These are phyloP conservation scores for Fusarium secorum DNA, from an alignment of 2,329 filamentous ascomycete genomes.

Conservation along the genomic window DNA sequence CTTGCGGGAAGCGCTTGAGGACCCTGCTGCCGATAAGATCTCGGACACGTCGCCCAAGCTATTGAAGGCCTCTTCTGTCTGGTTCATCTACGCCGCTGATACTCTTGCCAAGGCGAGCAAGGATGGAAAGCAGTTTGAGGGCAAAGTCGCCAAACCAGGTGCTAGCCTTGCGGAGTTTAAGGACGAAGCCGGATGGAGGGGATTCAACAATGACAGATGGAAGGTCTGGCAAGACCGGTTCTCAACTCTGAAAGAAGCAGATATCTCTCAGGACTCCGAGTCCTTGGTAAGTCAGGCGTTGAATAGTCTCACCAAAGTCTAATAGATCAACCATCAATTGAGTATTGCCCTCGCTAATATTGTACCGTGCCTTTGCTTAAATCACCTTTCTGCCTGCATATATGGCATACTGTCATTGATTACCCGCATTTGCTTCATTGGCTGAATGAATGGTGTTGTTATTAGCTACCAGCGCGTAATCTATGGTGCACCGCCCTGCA, in stretches of 20 bases:
- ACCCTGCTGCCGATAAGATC: constrained; percentile 18
- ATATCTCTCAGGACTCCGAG: not conserved
- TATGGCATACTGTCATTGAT: too few species aligned
- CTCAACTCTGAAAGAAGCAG: not conserved
- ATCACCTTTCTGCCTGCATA: not conserved
- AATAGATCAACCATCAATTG: not conserved
- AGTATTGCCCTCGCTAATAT: not conserved
- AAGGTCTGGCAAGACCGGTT: constrained; percentile 12
- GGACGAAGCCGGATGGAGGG: constrained; percentile 22
- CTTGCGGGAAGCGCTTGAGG: constrained; percentile 27
- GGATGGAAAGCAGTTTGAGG: constrained; percentile 30
- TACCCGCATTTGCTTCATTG: too few species aligned
- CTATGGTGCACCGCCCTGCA: too few species aligned
- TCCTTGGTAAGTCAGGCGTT: not conserved
- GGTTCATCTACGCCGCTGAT: constrained; percentile 23
- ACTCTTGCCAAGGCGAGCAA: not conserved
- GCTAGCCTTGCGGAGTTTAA: not conserved
- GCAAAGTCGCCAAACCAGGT: constrained; percentile 25
- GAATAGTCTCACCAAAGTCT: not conserved
- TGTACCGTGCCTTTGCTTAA: accelerated
- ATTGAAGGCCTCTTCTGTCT: constrained; percentile 13
- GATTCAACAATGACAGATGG: constrained; percentile 26
- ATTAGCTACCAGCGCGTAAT: too few species aligned
- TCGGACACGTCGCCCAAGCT: not conserved
- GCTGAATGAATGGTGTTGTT: too few species aligned